Evolutionary conservation across 306 rosid genomes (phyloP).

Genomic region (Coriaria nepalensis): DNA sequence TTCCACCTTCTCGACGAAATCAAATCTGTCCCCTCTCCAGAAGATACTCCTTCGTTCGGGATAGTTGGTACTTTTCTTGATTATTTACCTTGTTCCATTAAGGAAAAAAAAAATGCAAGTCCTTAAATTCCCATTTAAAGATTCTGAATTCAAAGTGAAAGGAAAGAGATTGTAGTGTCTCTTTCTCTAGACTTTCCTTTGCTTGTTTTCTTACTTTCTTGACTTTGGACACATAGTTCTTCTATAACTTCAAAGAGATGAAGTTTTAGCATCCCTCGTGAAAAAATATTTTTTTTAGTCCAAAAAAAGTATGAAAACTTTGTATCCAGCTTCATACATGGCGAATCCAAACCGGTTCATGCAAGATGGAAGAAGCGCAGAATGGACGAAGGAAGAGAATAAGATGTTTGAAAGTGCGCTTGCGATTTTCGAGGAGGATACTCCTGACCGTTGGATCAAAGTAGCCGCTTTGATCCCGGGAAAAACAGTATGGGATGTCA

Average conservation of each 20-base stretch:
- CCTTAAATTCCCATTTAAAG: conserved; percentile 29
- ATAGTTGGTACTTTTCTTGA: too few relatives aligned
- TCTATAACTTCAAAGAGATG: too few relatives aligned
- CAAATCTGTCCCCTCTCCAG: too few relatives aligned
- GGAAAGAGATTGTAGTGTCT: conserved; percentile 1
- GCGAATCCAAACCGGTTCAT: conserved; percentile 31
- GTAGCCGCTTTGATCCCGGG: conserved; percentile 71
- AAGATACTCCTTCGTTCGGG: too few relatives aligned
- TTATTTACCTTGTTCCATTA: too few relatives aligned
- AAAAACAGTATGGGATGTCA: conserved; percentile 56
- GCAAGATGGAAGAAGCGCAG: conserved; percentile 30
- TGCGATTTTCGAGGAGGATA: conserved; percentile 47
- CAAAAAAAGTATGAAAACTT: conserved; percentile 37
- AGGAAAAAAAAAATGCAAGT: too few relatives aligned
- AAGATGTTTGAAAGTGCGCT: conserved; percentile 71
- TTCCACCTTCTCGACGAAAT: too few relatives aligned
- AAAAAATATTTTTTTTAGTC: conserved; percentile 5
- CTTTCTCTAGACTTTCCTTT: conserved; percentile 12
- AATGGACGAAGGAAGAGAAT: conserved; percentile 73
- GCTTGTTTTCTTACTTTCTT: not conserved
- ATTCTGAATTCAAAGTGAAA: conserved; percentile 26
- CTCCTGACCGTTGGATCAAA: conserved; percentile 54
- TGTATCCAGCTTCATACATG: conserved; percentile 27
- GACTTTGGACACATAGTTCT: not conserved
- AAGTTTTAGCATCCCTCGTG: not conserved